These are phyloP conservation scores for Podila epigama DNA, from an alignment of 192 early-diverging fungal genomes.

Conservation along the genomic window DNA sequence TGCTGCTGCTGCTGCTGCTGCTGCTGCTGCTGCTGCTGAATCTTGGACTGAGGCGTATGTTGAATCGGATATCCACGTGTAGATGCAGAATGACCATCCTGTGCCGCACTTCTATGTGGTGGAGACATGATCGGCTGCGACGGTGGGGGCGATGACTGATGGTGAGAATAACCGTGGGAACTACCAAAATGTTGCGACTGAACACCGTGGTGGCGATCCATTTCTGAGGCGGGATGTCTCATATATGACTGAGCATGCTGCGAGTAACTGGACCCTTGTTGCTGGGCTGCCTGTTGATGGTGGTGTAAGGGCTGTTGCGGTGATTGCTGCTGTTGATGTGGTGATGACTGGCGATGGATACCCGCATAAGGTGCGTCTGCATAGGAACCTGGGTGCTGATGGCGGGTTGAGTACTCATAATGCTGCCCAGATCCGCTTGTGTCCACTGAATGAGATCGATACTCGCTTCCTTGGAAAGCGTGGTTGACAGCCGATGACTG, in stretches of 20 bases:
- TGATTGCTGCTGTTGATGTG: conserved; percentile 7
- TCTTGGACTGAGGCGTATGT: too few species aligned
- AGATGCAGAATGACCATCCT: conserved; percentile 18
- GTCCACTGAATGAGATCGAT: conserved; percentile 16
- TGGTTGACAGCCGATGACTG: conserved; percentile 21
- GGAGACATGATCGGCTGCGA: conserved; percentile 14
- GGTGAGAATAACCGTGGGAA: not conserved
- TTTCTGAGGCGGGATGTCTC: conserved; percentile 6
- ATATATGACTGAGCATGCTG: conserved; percentile 17
- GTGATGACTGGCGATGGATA: not conserved
- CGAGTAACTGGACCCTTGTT: conserved; percentile 8
- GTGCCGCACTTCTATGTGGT: conserved; percentile 21
- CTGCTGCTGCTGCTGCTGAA: conserved; percentile 12
- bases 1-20: conserved; percentile 13
- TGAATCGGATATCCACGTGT: too few species aligned
- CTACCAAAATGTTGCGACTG: conserved; percentile 17
- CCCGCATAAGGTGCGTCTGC: conserved; percentile 1
- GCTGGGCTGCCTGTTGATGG: too few species aligned
- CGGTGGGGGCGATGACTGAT: conserved; percentile 10
- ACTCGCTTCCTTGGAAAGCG: conserved; percentile 24
- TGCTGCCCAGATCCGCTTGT: not conserved
- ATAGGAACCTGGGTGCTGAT: conserved; percentile 8
- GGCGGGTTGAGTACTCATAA: conserved; percentile 31
- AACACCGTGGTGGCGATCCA: conserved; percentile 8
- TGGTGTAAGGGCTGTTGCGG: not conserved